Base-by-base conservation (phyloP, 306 rosid species). In the Hippophae gyantsensis region DNA sequence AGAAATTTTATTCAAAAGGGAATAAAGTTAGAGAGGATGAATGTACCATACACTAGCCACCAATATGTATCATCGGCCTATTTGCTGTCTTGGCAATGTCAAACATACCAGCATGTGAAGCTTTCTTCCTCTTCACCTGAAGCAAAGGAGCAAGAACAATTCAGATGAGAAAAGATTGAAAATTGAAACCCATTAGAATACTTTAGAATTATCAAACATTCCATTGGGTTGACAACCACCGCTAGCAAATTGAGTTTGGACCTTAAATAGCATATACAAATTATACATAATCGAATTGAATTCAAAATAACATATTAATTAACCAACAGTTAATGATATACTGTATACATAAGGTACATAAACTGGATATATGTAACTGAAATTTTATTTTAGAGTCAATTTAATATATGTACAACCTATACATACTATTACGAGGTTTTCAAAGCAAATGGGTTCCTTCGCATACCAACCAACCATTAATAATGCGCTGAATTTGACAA, bases 51-150 rank as follows among this genome's bases (percentile, higher is more conserved):
- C 76, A 82, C 81, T 74, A 89, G 79, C 98, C 98, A 42, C 98
- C 98, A 43, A 92, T 85, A 76, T 85, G 98, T 62, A 92, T 85
- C 98, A 92, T 87, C 9, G 98, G 96, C 85, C 96, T 81, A 62
- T 92, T 92, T 65, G 89, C 76, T 6, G 95, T 90, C 77, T 86
- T 87, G 18, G 96, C 96, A 62, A 92, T 69, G 69, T 92, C 93
- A 50, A 87, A 83, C 96, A 92, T 92, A 26, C 96, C 96, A 25
- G 98, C 95, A 72, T 92, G 98, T 25, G 92, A 81, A 64, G 95
- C 86, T 78, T 92, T 92, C 83, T 92, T 92, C 78, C 79, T 85
- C 80, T 86, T 90, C 77, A 90, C 95, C 98, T 90, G 69, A 41
- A 61, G 18, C 60, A 64, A 7, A 72, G 8, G 43, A 61, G 52